Conservation (phyloP, 805 yeast genomes). For the Peterozyma toletana region DNA sequence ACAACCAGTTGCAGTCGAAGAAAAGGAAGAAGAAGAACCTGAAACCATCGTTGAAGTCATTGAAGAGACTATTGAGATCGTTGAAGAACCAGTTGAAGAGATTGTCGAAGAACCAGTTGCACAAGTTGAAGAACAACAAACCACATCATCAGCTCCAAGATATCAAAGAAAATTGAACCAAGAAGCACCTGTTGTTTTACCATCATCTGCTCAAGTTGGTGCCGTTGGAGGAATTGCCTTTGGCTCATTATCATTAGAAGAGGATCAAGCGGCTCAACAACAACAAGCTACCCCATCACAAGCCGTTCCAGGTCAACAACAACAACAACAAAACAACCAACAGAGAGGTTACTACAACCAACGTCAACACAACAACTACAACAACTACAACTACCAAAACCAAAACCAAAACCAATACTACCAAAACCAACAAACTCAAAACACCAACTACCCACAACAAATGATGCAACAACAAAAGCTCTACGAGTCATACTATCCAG, state of each 20-base stretch:
- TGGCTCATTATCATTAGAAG: slow-evolving; percentile 44
- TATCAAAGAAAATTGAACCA: slow-evolving; percentile 8
- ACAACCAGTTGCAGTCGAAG: slow-evolving; percentile 1
- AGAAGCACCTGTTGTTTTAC: slow-evolving; percentile 33
- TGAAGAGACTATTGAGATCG: not conserved
- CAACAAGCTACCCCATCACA: slow-evolving; percentile 12
- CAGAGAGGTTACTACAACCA: slow-evolving; percentile 12
- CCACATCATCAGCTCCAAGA: not conserved
- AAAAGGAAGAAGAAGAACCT: slow-evolving; percentile 1
- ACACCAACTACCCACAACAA: slow-evolving; percentile 12
- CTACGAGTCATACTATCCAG: slow-evolving; percentile 9
- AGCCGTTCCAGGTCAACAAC: slow-evolving; percentile 3
- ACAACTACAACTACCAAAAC: slow-evolving; percentile 13
- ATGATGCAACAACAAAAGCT: slow-evolving; percentile 4
- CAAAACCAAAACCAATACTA: slow-evolving; percentile 11
- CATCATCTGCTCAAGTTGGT: slow-evolving; percentile 37
- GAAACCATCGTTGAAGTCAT: slow-evolving; percentile 2
- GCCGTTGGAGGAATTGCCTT: slow-evolving; percentile 45
- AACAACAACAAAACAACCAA: slow-evolving; percentile 2
- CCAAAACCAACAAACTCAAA: slow-evolving; percentile 16
- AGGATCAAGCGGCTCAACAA: slow-evolving; percentile 27
- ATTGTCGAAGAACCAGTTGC: not conserved
- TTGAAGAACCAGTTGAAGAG: slow-evolving; percentile 1
- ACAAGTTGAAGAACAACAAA: not conserved
- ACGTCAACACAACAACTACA: slow-evolving; percentile 10